These are phyloP conservation scores for Solanum raphanifolium DNA, from an alignment of 257 asterid genomes.

Conservation along the genomic window DNA sequence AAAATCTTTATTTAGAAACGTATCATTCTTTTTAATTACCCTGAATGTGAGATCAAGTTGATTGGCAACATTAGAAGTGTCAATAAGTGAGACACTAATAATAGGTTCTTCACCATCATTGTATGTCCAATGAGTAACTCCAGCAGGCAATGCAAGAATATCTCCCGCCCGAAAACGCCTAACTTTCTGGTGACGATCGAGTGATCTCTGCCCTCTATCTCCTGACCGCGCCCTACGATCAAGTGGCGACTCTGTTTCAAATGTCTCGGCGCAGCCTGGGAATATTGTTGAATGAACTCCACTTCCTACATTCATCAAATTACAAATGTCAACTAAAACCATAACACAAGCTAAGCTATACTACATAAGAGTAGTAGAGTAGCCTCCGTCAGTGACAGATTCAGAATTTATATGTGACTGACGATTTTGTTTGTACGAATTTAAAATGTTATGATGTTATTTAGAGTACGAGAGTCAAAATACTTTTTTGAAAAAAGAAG, in stretches of 20 bases:
- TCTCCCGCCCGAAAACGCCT: conserved; percentile 40
- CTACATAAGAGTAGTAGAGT: neutral
- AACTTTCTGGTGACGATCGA: conserved; percentile 49
- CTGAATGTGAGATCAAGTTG: conserved; percentile 49
- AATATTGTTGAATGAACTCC: conserved; percentile 38
- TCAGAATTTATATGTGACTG: neutral
- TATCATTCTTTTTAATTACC: conserved; percentile 6
- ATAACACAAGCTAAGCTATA: neutral
- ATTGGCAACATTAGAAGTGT: conserved; percentile 34
- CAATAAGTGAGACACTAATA: conserved; percentile 23
- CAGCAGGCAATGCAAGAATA: conserved; percentile 37
- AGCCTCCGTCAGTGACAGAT: neutral
- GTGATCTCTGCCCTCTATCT: neutral
- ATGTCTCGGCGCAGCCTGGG: conserved; percentile 56
- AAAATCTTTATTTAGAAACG: neutral
- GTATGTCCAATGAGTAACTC: conserved; percentile 39
- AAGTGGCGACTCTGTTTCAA: conserved; percentile 15
- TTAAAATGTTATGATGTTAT: neutral
- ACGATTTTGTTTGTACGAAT: neutral
- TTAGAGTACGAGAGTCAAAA: neutral
- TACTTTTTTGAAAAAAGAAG: accelerated
- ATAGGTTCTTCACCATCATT: conserved; percentile 44
- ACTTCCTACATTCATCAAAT: conserved; percentile 17
- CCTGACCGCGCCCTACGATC: neutral
- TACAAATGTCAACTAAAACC: neutral